A percentile compares a stretch with the other conserved stretches of the same genome.
Conservation (phyloP, 805 yeast species). For the Saturnispora sanitii region DNA sequence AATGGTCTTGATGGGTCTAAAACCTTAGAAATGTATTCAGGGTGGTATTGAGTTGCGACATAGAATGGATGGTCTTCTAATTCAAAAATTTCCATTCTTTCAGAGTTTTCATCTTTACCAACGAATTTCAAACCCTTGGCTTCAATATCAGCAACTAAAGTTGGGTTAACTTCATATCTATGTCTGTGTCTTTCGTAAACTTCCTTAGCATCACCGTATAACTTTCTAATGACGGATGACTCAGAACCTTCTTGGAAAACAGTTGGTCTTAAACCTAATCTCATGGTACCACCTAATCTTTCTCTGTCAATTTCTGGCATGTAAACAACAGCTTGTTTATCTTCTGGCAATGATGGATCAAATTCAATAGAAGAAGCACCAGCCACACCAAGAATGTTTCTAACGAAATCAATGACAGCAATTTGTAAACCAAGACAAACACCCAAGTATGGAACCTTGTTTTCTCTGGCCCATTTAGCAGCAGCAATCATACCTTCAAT, state of each 20-base stretch:
- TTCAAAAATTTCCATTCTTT: conserved; percentile 92
- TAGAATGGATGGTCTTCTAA: conserved; percentile 78
- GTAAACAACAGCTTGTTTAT: conserved; percentile 73
- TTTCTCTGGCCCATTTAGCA: conserved; percentile 97
- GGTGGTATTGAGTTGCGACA: conserved; percentile 97
- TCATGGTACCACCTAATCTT: conserved; percentile 97
- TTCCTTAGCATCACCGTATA: conserved; percentile 61
- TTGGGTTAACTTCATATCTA: conserved; percentile 94
- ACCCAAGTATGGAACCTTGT: conserved; percentile 88
- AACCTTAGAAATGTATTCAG: conserved; percentile 94
- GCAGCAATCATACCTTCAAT: conserved; percentile 97
- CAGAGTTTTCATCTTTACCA: conserved; percentile 83
- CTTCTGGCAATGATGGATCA: conserved; percentile 49
- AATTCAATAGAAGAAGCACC: conserved; percentile 80
- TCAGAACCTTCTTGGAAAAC: conserved; percentile 61
- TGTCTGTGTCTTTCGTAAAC: conserved; percentile 96
- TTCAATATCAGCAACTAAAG: conserved; percentile 61
- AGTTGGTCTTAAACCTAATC: conserved; percentile 91
- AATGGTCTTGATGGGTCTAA: conserved; percentile 95
- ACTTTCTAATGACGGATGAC: conserved; percentile 52
- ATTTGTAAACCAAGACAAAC: conserved; percentile 96
- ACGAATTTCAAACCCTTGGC: conserved; percentile 74
- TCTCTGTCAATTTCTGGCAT: conserved; percentile 98
- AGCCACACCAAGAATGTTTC: conserved; percentile 62
- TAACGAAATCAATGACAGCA: conserved; percentile 88